phyloP scores from a whole-genome alignment of 176 grass and related monocot species.

The Areca catechu region DNA sequence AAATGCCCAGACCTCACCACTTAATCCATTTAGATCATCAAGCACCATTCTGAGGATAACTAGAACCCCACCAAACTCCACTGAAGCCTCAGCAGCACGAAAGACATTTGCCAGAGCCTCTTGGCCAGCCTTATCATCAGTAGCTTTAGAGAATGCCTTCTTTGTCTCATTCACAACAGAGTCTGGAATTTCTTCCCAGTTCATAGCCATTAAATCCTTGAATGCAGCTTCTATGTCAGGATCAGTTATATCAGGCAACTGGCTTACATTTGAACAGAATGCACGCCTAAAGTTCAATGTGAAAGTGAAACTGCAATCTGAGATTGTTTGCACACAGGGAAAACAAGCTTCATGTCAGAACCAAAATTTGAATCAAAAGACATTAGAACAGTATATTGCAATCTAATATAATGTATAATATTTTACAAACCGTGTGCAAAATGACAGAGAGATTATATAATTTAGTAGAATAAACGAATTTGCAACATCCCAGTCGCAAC shows the following conservation, averaged over 20 bases:
- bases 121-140: slow-evolving; percentile 47
- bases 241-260: slow-evolving; percentile 25
- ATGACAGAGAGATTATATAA: too few relatives aligned
- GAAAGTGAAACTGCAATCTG: slow-evolving; percentile 38
- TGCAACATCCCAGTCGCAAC: too few relatives aligned
- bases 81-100: slow-evolving; percentile 69
- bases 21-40: slow-evolving; percentile 75
- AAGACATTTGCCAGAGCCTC: slow-evolving; percentile 65
- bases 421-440: too few relatives aligned
- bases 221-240: slow-evolving; percentile 57
- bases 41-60: slow-evolving; percentile 81
- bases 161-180: slow-evolving; percentile 53
- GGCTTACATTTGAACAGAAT: slow-evolving; percentile 55
- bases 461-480: too few relatives aligned
- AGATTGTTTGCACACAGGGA: slow-evolving; percentile 2
- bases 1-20: slow-evolving; percentile 55
- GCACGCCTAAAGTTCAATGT: slow-evolving; percentile 37
- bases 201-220: slow-evolving; percentile 89
- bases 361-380: background rate
- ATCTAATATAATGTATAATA: too few relatives aligned
- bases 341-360: background rate
- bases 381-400: background rate
- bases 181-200: slow-evolving; percentile 73
- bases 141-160: slow-evolving; percentile 63
- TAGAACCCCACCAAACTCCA: slow-evolving; percentile 68